These are phyloP conservation scores for Paraglomus occultum DNA, from an alignment of 192 early-diverging fungal genomes.

Conservation along the genomic window DNA sequence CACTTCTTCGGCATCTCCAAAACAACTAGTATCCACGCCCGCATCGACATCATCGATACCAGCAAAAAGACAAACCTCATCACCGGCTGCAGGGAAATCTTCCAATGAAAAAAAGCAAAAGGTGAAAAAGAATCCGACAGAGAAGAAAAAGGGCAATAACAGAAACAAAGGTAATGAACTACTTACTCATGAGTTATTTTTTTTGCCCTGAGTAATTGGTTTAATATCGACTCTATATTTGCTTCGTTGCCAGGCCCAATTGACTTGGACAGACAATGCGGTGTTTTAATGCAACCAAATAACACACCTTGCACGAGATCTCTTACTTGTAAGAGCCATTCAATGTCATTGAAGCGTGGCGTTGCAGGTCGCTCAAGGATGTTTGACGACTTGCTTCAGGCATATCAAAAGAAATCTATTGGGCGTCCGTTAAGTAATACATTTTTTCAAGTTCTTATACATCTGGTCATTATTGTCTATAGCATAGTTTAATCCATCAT, in stretches of 20 bases:
- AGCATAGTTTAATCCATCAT: neutral
- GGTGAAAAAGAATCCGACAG: conserved; percentile 55
- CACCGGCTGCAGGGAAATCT: conserved; percentile 30
- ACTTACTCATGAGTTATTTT: neutral
- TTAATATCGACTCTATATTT: conserved; percentile 1
- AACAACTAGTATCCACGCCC: neutral
- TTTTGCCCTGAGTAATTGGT: neutral
- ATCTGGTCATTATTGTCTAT: conserved; percentile 16
- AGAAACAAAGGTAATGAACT: conserved; percentile 48
- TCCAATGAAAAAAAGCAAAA: conserved; percentile 49
- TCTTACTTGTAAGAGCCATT: conserved; percentile 94
- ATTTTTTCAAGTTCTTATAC: conserved; percentile 10
- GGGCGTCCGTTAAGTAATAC: conserved; percentile 57
- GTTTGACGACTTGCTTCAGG: conserved; percentile 76
- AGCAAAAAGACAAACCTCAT: conserved; percentile 40
- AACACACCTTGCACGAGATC: conserved; percentile 75
- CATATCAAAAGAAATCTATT: conserved; percentile 74
- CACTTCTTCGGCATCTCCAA: too few relatives aligned
- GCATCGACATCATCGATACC: conserved; percentile 22
- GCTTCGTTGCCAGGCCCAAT: conserved; percentile 52
- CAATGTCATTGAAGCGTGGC: conserved; percentile 80
- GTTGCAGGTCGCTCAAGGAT: conserved; percentile 81
- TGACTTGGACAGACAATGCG: conserved; percentile 91
- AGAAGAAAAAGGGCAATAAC: conserved; percentile 49
- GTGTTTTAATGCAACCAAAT: conserved; percentile 63